Evolutionary conservation across 2,329 filamentous ascomycete species (phyloP).

Genomic region (Fusarium kyushuense): DNA sequence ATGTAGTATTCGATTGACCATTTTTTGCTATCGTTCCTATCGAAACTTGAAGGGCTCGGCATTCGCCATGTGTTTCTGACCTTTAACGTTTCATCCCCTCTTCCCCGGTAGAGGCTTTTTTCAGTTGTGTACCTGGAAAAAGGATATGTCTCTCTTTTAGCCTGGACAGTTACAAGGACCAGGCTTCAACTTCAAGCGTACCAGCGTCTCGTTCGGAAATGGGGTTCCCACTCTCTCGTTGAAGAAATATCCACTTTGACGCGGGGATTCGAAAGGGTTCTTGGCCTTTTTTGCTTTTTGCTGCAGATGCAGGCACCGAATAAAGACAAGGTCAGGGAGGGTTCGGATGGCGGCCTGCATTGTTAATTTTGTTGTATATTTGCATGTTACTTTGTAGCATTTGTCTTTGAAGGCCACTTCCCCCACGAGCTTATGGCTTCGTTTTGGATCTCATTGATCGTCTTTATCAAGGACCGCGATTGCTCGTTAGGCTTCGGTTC

Average conservation of each 20-base stretch:
- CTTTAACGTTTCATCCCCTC: conserved; percentile 40
- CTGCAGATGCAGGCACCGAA: conserved; percentile 23
- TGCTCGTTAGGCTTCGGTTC: conserved; percentile 3
- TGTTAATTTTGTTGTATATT: not conserved
- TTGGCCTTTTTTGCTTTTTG: conserved; percentile 4
- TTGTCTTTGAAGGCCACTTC: not conserved
- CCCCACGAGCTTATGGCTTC: not conserved
- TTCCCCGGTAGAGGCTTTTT: conserved; percentile 32
- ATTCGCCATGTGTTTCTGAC: conserved; percentile 28
- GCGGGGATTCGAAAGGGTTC: conserved; percentile 38
- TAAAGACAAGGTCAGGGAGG: conserved; percentile 4
- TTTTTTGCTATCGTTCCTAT: conserved; percentile 6
- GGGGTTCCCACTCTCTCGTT: conserved; percentile 38
- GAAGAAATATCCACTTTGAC: conserved; percentile 24
- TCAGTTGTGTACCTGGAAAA: not conserved
- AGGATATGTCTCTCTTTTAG: not conserved
- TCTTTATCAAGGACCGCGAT: not conserved
- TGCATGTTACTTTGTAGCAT: no score
- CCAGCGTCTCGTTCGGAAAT: conserved; percentile 35
- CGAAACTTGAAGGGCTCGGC: conserved; percentile 16
- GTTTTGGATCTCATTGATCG: conserved; percentile 4
- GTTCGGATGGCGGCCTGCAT: conserved; percentile 12
- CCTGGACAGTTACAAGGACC: conserved; percentile 26
- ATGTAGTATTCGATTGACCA: not conserved
- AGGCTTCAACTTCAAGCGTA: conserved; percentile 28